phyloP scores from a whole-genome alignment of 257 asterid genomes.

The Oldenlandia corymbosa region DNA sequence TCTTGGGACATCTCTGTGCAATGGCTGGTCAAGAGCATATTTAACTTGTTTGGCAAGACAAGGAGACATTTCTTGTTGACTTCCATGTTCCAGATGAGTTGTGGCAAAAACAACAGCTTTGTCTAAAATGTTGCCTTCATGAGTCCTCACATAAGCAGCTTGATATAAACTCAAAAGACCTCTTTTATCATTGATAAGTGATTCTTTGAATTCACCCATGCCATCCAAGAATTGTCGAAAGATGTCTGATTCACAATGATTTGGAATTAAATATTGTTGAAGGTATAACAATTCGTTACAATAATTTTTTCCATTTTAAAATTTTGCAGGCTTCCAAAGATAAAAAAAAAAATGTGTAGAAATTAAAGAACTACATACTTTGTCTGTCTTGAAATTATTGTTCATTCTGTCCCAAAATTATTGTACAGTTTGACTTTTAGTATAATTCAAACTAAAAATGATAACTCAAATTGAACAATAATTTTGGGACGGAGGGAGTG shows the following conservation, averaged over 20 bases:
- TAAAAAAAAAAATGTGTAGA: too few relatives aligned
- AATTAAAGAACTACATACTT: too few relatives aligned
- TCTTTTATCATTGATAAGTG: neutral
- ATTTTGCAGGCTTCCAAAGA: too few relatives aligned
- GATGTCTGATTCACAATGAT: too few relatives aligned
- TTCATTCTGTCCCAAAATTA: too few relatives aligned
- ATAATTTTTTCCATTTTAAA: too few relatives aligned
- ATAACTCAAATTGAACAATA: too few relatives aligned
- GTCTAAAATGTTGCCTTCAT: constrained; percentile 29
- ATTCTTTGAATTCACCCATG: constrained; percentile 12
- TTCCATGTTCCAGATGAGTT: constrained; percentile 17
- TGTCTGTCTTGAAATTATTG: too few relatives aligned
- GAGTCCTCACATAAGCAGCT: constrained; percentile 32
- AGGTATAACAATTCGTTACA: too few relatives aligned
- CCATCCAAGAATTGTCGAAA: constrained; percentile 11
- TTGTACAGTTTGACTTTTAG: too few relatives aligned
- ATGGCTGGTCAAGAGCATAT: constrained; percentile 13
- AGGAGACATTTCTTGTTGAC: constrained; percentile 22
- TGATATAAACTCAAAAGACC: constrained; percentile 29
- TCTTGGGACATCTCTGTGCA: neutral
- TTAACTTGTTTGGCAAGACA: constrained; percentile 4
- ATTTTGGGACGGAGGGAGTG: neutral
- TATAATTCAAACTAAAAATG: neutral
- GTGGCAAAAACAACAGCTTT: constrained; percentile 21
- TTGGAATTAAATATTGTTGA: too few relatives aligned